phyloP scores from a whole-genome alignment of 2,329 filamentous ascomycete genomes.

The Aspergillus ibericus region DNA sequence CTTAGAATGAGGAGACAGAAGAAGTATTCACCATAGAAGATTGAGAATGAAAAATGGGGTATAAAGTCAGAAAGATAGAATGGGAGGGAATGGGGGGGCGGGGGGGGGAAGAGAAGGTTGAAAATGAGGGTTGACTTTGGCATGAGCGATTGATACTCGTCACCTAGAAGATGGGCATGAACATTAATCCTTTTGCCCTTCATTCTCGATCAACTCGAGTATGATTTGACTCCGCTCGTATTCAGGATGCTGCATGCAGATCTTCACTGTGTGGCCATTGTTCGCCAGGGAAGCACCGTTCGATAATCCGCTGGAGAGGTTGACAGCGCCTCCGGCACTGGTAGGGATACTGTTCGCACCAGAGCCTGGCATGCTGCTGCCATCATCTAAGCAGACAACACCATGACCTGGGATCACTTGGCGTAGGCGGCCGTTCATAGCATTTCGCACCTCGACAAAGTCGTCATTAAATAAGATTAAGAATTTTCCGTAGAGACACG shows the following conservation, averaged over 20 bases:
- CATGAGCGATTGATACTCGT: neutral
- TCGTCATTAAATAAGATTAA: conserved; percentile 92
- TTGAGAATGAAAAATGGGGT: neutral
- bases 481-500: conserved; percentile 88
- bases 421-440: conserved; percentile 87
- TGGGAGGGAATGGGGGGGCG: neutral
- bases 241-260: conserved; percentile 93
- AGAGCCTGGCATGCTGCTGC: conserved; percentile 44
- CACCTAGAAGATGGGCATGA: neutral
- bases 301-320: conserved; percentile 29
- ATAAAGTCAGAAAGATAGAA: neutral
- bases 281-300: conserved; percentile 37
- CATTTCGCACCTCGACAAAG: conserved; percentile 95
- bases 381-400: conserved; percentile 87
- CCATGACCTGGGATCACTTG: conserved; percentile 93
- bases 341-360: conserved; percentile 48
- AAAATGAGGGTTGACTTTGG: neutral
- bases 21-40: neutral
- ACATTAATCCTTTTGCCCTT: conserved; percentile 65
- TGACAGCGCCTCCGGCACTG: conserved; percentile 23
- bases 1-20: neutral
- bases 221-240: conserved; percentile 81
- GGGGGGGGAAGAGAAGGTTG: neutral
- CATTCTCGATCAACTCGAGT: conserved; percentile 87
- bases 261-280: conserved; percentile 75